Base-by-base conservation (phyloP, 495 filamentous ascomycete species). In the Immersiella caudata region DNA sequence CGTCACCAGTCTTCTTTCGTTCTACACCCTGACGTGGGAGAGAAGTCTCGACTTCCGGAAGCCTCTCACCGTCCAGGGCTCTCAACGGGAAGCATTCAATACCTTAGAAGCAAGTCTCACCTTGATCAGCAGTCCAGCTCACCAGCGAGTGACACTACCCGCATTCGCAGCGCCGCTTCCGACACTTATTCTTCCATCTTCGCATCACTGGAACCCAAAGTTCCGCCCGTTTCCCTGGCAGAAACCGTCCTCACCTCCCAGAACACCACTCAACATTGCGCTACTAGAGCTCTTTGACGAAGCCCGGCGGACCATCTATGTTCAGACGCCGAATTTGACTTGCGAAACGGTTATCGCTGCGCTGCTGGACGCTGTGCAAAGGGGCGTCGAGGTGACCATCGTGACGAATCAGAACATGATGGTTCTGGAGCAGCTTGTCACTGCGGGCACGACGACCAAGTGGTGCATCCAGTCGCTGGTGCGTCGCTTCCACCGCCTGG, bases 281-380 rank as follows among this genome's bases (percentile, higher is more conserved):
- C 67, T 91, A 22, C 75, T 91, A 0, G 76, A 79, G 1, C 77
- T 88, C 5, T 70, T 91, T 40, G 72, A 76, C 18, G 79, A 75
- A 24, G 87, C 90, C 1, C 74, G 76, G 46, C 73, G 65, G 35
- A 79, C 73, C 5, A 86, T 93, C 60, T 87, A 85, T 68, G 78
- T 93, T 18, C 88, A 91, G 69, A 91, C 89, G 0, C 91, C 91
- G 0, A 93, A 93, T 64, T 69, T 93, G 3, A 93, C 90, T 3
- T 87, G 82, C 12, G 69, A 76, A 25, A 82, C 87, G 0, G 82
- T 90, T 18, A 74, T 90, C 0, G 71, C 78, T 5, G 83, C 84
- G 12, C 70, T 92, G 12, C 67, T 90, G 40, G 77, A 76, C 0
- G 84, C 83, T 7, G 70, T 88, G 14, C 64, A 74, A n/a, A 81